These are phyloP conservation scores for Eutrema salsugineum DNA, from an alignment of 441 rosid genomes.

Conservation along the genomic window DNA sequence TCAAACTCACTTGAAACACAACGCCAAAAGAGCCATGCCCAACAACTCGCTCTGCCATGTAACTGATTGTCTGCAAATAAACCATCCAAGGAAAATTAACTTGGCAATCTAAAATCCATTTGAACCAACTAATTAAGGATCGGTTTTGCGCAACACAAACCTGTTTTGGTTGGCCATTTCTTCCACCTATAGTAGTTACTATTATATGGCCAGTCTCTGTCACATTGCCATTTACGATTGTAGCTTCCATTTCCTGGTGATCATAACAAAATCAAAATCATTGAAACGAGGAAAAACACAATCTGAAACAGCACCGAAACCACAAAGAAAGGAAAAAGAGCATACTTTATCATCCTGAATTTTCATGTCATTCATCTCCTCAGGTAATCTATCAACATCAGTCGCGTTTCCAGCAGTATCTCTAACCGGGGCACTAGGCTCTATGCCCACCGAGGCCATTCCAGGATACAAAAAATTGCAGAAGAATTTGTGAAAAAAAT, in stretches of 20 bases:
- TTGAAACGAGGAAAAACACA: neutral
- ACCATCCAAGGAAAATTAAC: slow-evolving; percentile 3
- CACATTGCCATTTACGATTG: slow-evolving; percentile 81
- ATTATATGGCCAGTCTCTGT: slow-evolving; percentile 95
- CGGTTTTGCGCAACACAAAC: slow-evolving; percentile 26
- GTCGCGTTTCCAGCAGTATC: slow-evolving; percentile 45
- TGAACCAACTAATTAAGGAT: neutral
- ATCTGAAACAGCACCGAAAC: neutral
- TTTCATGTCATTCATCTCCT: slow-evolving; percentile 90
- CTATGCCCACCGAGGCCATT: slow-evolving; percentile 71
- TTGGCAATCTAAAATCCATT: neutral
- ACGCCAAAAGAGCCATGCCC: slow-evolving; percentile 98
- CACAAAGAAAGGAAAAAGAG: no score
- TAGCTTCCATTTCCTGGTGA: slow-evolving; percentile 82
- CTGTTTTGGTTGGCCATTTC: slow-evolving; percentile 97
- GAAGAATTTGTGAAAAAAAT: neutral
- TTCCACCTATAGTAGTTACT: slow-evolving; percentile 96
- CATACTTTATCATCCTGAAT: slow-evolving; percentile 85
- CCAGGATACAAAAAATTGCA: slow-evolving; percentile 3
- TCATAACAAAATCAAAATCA: neutral
- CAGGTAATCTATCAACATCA: slow-evolving; percentile 76
- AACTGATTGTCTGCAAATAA: slow-evolving; percentile 76
- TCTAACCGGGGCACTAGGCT: slow-evolving; percentile 50
- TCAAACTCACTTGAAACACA: slow-evolving; percentile 76
- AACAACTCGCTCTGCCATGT: slow-evolving; percentile 97